Evolutionary conservation across 2,329 filamentous ascomycete genomes (phyloP).

Genomic region (Fusarium newnesense): DNA sequence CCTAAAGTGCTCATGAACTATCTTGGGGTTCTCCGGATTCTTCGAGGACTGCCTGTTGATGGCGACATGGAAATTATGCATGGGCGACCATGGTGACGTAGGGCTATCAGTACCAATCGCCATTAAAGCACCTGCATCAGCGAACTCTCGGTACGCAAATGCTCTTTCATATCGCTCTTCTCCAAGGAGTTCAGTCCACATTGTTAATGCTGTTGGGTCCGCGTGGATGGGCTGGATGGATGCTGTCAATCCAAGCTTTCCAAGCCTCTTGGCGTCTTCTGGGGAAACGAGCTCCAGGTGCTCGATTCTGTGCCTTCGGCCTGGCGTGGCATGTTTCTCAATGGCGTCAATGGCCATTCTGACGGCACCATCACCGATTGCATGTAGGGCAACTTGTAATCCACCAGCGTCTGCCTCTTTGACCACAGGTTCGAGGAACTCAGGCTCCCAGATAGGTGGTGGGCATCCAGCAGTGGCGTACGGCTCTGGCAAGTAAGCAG

Average conservation of each 20-base stretch:
- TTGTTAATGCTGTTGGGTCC: constrained; percentile 66
- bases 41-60: constrained; percentile 65
- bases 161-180: constrained; percentile 61
- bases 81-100: constrained; percentile 62
- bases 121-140: constrained; percentile 60
- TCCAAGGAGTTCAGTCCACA: constrained; percentile 67
- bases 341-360: constrained; percentile 65
- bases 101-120: constrained; percentile 67
- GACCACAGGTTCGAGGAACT: constrained; percentile 63
- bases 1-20: constrained; percentile 62
- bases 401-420: constrained; percentile 60
- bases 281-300: constrained; percentile 68
- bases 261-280: constrained; percentile 65
- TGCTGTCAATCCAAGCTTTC: constrained; percentile 65
- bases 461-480: constrained; percentile 57
- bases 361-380: constrained; percentile 70
- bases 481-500: constrained; percentile 65
- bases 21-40: constrained; percentile 52
- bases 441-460: constrained; percentile 63
- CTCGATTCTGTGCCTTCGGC: constrained; percentile 68
- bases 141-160: constrained; percentile 70
- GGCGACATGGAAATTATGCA: constrained; percentile 65
- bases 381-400: constrained; percentile 70
- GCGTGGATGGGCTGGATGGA: constrained; percentile 66
- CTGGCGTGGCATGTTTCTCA: constrained; percentile 51